A percentile compares a stretch with the other conserved stretches of the same genome.
phyloP scores from a whole-genome alignment of 805 yeast genomes.

The Ogataea degrootiae region DNA sequence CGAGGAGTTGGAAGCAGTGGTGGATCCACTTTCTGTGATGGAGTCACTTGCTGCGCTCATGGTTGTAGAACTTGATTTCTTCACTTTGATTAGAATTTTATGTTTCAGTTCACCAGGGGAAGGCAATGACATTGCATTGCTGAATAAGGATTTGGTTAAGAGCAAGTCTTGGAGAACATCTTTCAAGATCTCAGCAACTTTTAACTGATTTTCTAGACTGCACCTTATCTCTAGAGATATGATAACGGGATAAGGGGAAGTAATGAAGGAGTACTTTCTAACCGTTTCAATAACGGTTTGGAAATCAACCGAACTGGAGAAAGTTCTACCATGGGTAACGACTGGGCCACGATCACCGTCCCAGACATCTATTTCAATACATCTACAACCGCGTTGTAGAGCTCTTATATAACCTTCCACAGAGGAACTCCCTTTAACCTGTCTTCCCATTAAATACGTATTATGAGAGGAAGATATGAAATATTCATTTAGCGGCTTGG shows the following conservation, averaged over 20 bases:
- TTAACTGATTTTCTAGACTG: conserved; percentile 58
- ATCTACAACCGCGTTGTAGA: conserved; percentile 86
- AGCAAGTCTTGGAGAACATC: conserved; percentile 58
- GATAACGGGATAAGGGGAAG: conserved; percentile 81
- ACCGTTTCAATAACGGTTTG: conserved; percentile 67
- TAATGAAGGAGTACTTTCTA: conserved; percentile 81
- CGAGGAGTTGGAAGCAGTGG: conserved; percentile 28
- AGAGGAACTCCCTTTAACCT: conserved; percentile 81
- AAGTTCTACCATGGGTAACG: conserved; percentile 84
- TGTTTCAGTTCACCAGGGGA: conserved; percentile 71
- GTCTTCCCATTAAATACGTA: conserved; percentile 85
- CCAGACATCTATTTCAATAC: conserved; percentile 96
- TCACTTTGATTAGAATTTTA: conserved; percentile 72
- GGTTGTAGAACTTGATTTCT: conserved; percentile 37
- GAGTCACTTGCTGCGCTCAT: conserved; percentile 3
- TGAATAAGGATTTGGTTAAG: conserved; percentile 34
- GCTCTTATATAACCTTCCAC: conserved; percentile 86
- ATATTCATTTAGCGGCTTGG: conserved; percentile 76
- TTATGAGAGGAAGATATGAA: conserved; percentile 92
- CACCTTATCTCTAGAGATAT: conserved; percentile 86
- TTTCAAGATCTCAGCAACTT: conserved; percentile 47
- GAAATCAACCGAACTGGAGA: conserved; percentile 71
- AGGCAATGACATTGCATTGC: conserved; percentile 41
- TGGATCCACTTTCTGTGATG: conserved; percentile 5
- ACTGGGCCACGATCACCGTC: conserved; percentile 72